Evolutionary conservation across 176 grass and related monocot species (phyloP).

Genomic region (Eragrostis nindensis): DNA sequence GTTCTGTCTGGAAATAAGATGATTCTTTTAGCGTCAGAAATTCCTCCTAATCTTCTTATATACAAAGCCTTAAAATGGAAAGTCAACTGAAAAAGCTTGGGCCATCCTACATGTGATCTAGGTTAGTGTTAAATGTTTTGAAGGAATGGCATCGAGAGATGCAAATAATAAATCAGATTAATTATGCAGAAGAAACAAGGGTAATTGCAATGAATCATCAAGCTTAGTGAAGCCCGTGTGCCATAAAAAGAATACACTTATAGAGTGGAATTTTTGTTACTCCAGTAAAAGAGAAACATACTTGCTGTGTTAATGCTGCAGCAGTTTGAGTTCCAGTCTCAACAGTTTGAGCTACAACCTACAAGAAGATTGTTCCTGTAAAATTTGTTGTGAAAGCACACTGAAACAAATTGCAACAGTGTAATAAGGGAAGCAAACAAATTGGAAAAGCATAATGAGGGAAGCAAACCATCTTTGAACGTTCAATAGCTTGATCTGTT

Average conservation of each 20-base stretch:
- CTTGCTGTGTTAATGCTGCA: conserved; percentile 75
- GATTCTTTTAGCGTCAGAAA: not conserved
- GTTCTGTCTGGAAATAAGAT: conserved; percentile 51
- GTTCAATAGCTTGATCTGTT: conserved; percentile 90
- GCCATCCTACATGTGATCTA: not conserved
- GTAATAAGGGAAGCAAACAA: conserved; percentile 4
- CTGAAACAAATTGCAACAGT: not conserved
- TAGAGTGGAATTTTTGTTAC: not conserved
- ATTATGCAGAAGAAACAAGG: not conserved
- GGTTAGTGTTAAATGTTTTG: not conserved
- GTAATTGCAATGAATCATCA: not conserved
- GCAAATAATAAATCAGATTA: conserved; percentile 5
- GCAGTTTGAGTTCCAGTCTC: conserved; percentile 91
- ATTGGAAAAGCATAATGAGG: not conserved
- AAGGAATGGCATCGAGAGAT: not conserved
- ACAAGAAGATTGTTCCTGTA: conserved; percentile 34
- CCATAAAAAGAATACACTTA: conserved; percentile 12
- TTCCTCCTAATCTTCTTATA: not conserved
- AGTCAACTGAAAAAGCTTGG: not conserved
- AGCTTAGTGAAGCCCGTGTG: not conserved
- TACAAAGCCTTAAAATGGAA: conserved; percentile 9
- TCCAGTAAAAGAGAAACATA: conserved; percentile 47
- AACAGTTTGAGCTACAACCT: conserved; percentile 96
- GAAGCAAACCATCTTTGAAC: conserved; percentile 84
- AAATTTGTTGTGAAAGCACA: conserved; percentile 8